These are phyloP conservation scores for Fusarium solani-melongenae DNA, from an alignment of 2,329 filamentous ascomycete genomes.

Conservation along the genomic window DNA sequence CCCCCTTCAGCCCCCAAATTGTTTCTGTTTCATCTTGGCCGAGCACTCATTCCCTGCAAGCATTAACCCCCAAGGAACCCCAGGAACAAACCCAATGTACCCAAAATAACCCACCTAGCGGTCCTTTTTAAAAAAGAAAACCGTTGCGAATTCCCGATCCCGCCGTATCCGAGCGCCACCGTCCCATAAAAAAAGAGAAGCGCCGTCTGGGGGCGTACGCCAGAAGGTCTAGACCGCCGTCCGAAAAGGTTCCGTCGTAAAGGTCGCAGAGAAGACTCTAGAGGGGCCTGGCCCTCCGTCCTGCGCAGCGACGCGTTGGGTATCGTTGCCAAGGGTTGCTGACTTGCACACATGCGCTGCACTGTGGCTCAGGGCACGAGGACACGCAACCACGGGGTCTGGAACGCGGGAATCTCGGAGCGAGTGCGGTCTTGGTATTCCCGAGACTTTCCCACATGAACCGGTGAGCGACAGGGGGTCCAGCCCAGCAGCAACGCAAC, in stretches of 20 bases:
- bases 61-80: not conserved
- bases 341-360: not conserved
- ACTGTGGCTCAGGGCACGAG: constrained; percentile 40
- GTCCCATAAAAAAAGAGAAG: not conserved
- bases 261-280: not conserved
- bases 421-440: constrained; percentile 29
- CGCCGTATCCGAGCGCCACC: constrained; percentile 31
- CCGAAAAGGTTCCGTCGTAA: not conserved
- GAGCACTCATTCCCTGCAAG: not conserved
- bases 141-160: constrained; percentile 24
- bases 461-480: not conserved
- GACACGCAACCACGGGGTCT: constrained; percentile 27
- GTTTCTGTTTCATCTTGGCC: not conserved
- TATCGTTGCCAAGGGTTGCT: constrained; percentile 14
- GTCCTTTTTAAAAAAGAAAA: not conserved
- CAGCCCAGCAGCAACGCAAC: not conserved
- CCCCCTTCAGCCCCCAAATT: not conserved
- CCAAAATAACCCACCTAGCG: not conserved
- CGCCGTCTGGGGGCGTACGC: not conserved
- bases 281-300: not conserved
- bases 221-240: constrained; percentile 27
- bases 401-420: constrained; percentile 24
- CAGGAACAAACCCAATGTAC: not conserved
- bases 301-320: not conserved
- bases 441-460: constrained; percentile 38